Evolutionary conservation across 106 monocot genomes (phyloP).

Genomic region (Amphibolis antarctica): DNA sequence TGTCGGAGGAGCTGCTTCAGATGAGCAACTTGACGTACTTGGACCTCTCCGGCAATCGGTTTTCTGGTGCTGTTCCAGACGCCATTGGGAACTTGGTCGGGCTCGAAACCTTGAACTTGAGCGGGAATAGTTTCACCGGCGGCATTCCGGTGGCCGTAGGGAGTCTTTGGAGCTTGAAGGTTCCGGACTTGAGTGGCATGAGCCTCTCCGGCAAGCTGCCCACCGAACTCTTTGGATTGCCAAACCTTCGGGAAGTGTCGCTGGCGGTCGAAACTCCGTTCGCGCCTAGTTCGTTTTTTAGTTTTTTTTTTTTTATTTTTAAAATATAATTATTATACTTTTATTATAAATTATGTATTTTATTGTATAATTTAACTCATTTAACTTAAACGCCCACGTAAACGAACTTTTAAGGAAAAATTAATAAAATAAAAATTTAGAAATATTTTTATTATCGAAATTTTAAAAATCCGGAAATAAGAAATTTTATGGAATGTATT

Average conservation of each 20-base stretch:
- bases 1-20: constrained; percentile 39
- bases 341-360: too few species aligned
- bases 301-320: too few species aligned
- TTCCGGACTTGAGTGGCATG: constrained; percentile 48
- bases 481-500: too few species aligned
- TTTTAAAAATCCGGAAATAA: too few species aligned
- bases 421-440: too few species aligned
- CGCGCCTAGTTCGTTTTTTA: too few species aligned
- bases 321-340: too few species aligned
- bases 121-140: constrained; percentile 56
- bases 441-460: too few species aligned
- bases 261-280: too few species aligned
- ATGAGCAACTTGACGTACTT: constrained; percentile 45
- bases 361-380: too few species aligned
- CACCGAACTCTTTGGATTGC: constrained; percentile 67
- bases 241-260: constrained; percentile 50
- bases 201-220: constrained; percentile 69
- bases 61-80: constrained; percentile 50
- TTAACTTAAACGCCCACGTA: too few species aligned
- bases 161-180: constrained; percentile 39
- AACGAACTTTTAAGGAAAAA: too few species aligned
- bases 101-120: constrained; percentile 61
- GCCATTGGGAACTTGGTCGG: constrained; percentile 35
- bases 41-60: constrained; percentile 51
- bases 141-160: constrained; percentile 44